Base-by-base conservation (phyloP, 306 rosid genomes). In the Pterocarpus macrocarpus region DNA sequence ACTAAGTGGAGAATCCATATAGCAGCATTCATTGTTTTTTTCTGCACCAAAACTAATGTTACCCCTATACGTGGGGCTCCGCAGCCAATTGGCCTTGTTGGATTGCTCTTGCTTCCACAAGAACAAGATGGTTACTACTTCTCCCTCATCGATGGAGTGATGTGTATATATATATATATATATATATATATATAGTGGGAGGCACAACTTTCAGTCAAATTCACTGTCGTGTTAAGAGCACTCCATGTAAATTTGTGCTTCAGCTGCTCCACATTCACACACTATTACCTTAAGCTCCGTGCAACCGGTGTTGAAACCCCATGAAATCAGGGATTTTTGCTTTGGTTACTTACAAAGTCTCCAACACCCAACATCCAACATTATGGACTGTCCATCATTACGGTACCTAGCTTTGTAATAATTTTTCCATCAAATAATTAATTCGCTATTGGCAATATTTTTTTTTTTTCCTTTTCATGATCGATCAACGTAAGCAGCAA, bases 231-330 rank as follows among this genome's bases (percentile, higher is more conserved):
- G 43, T 22, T 8, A 65, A 65, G 32, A n/a, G 32, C 14, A 7
- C 49, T 65, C 7, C 62, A 12, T 64, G 10, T 30, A 44, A 75
- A 45, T 43, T 17, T 62, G 35, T 22, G 52, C 70, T 63, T 55
- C 15, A 0, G 28, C 28, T 22, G 2, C 58, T 67, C 57, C 43
- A 43, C 3, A 77, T 75, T 7, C 66, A 64, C 64, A 12, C 41
- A 8, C 53, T 52, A 22, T 78, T 57, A 43, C 69, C 69, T 68
- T 30, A 78, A 78, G 32, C 33, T 66, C 11, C 38, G 64, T 79
- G 72, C 64, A 36, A 59, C 10, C 69, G 14, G 30, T 47, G 61
- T 34, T 50, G 2, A 50, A 15, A 15, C 4, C 45, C 5, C 52
- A 64, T 28, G 10, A 38, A 72, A 72, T n/a, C 36, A 12, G 0